Conservation (phyloP, 139 green algal species). For the Tetraselmis chui region DNA sequence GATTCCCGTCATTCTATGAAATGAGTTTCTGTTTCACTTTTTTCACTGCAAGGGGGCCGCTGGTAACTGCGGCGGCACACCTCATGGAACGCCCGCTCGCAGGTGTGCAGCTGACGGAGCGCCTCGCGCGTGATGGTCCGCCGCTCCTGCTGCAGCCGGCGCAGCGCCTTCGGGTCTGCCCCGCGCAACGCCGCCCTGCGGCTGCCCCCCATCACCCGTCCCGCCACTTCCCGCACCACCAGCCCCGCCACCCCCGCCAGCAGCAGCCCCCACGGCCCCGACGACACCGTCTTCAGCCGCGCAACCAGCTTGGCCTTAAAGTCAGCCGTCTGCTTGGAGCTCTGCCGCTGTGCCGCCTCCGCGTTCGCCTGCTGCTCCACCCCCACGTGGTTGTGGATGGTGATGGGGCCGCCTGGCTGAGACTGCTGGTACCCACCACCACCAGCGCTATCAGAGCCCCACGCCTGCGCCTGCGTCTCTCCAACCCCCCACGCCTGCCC, state of each 20-base stretch:
- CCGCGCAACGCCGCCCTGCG: too few species aligned
- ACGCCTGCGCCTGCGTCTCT: not conserved
- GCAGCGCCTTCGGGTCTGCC: not conserved
- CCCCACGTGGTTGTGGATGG: not conserved
- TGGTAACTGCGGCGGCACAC: too few species aligned
- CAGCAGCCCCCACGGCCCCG: not conserved
- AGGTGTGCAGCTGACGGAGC: not conserved
- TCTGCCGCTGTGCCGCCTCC: not conserved
- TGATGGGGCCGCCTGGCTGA: not conserved
- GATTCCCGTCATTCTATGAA: too few species aligned
- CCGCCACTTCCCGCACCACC: not conserved
- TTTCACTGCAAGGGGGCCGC: too few species aligned
- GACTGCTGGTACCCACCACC: not conserved
- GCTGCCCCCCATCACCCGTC: too few species aligned
- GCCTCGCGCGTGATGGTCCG: not conserved
- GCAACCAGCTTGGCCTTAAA: not conserved
- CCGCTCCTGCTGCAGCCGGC: too few species aligned
- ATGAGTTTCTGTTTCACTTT: too few species aligned
- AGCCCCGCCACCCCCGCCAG: not conserved
- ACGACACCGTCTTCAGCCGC: not conserved
- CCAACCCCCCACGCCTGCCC: not conserved
- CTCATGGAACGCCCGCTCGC: not conserved
- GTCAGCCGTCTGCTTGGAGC: not conserved
- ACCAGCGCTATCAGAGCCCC: too few species aligned
- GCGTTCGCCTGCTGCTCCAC: not conserved